phyloP scores from a whole-genome alignment of 2,329 filamentous ascomycete genomes.

The Pyrenochaeta sp. region DNA sequence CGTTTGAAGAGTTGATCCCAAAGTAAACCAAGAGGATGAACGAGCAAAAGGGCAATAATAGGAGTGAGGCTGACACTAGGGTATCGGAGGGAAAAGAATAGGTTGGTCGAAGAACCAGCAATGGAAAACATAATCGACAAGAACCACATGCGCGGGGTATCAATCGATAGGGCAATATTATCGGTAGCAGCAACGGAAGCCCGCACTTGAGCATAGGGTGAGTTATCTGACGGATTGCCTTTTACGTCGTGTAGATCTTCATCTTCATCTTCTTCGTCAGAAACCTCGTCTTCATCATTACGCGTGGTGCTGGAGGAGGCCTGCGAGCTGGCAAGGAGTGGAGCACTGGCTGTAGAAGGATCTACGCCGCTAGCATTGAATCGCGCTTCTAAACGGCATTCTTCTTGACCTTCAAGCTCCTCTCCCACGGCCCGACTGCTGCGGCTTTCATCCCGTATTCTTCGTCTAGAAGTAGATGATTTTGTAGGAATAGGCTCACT shows the following conservation, averaged over 20 bases:
- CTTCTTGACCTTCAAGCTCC: constrained; percentile 35
- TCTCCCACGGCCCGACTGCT: constrained; percentile 37
- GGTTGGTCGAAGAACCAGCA: constrained; percentile 81
- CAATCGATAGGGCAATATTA: constrained; percentile 80
- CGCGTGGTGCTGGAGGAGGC: constrained; percentile 42
- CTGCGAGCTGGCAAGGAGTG: constrained; percentile 34
- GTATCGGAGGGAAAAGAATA: constrained; percentile 91
- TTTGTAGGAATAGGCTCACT: constrained; percentile 28
- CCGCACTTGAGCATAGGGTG: constrained; percentile 79
- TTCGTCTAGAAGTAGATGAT: constrained; percentile 35
- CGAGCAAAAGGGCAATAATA: constrained; percentile 84
- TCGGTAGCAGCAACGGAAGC: constrained; percentile 81
- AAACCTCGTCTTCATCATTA: constrained; percentile 37
- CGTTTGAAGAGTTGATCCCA: constrained; percentile 79
- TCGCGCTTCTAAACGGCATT: constrained; percentile 40
- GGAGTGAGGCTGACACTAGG: constrained; percentile 89
- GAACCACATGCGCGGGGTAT: constrained; percentile 87
- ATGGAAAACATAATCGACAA: constrained; percentile 82
- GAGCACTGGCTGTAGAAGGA: constrained; percentile 29
- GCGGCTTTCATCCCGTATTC: constrained; percentile 29
- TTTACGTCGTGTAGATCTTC: constrained; percentile 46
- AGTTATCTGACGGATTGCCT: constrained; percentile 70
- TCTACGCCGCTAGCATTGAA: constrained; percentile 42
- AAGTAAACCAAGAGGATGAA: constrained; percentile 81
- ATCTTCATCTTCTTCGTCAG: constrained; percentile 49